Evolutionary conservation across 352 stramenopile species (phyloP).

Genomic region (Phytophthora cajani): DNA sequence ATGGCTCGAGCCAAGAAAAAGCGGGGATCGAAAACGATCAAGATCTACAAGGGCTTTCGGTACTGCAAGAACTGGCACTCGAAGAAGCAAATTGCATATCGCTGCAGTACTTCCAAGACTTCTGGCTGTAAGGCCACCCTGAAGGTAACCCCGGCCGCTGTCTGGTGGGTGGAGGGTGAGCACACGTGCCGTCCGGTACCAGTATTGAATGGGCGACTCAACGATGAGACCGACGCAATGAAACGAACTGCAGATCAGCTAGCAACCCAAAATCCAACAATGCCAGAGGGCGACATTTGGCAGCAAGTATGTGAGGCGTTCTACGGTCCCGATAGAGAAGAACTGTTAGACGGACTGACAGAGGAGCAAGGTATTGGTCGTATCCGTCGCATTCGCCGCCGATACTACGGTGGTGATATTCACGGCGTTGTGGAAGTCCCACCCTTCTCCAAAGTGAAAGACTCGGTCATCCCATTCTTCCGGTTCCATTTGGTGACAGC

Average conservation of each 20-base stretch:
- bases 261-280: not conserved
- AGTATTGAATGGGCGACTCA: not conserved
- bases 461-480: too few relatives aligned
- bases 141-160: not conserved
- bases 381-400: not conserved
- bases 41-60: too few relatives aligned
- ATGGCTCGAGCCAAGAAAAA: too few relatives aligned
- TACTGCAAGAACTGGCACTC: conserved; percentile 1
- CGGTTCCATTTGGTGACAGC: too few relatives aligned
- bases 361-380: conserved; percentile 19
- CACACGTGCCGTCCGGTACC: not conserved
- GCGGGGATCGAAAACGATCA: too few relatives aligned
- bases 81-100: conserved; percentile 9
- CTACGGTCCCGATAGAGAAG: conserved; percentile 2
- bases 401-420: conserved; percentile 22
- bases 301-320: conserved; percentile 5
- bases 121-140: conserved; percentile 1
- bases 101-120: conserved; percentile 1
- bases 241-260: conserved; percentile 5
- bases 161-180: conserved; percentile 1
- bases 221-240: not conserved
- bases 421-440: conserved; percentile 27
- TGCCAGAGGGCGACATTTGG: conserved; percentile 4
- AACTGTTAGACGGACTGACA: conserved; percentile 11
- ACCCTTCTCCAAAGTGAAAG: too few relatives aligned